Percentiles rank a stretch among this genome's conserved stretches.
These are phyloP conservation scores for Catunica adiposa DNA, from an alignment of 2,329 filamentous ascomycete genomes.

Conservation along the genomic window DNA sequence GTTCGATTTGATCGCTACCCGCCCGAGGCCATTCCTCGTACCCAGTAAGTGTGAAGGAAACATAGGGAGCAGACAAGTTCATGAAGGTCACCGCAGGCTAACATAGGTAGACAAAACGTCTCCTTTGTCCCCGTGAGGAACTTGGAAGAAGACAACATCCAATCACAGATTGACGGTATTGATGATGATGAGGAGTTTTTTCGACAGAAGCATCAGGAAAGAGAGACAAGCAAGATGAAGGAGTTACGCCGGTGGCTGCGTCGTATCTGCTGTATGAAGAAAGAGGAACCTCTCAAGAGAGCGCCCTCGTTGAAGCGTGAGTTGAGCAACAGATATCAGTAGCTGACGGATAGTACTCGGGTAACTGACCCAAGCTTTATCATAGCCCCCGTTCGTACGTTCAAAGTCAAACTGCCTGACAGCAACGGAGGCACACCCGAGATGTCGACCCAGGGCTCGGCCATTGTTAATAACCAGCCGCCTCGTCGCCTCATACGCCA, in stretches of 20 bases:
- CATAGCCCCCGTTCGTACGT: slow-evolving; percentile 10
- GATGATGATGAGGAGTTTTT: slow-evolving; percentile 13
- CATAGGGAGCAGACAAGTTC: background rate
- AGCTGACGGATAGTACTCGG: background rate
- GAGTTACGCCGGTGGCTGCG: slow-evolving; percentile 6
- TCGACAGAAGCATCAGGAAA: background rate
- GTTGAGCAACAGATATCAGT: background rate
- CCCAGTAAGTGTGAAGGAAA: slow-evolving; percentile 4
- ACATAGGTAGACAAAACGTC: slow-evolving; percentile 6
- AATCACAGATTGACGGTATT: slow-evolving; percentile 8
- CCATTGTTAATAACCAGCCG: slow-evolving; percentile 4
- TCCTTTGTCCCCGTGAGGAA: slow-evolving; percentile 9
- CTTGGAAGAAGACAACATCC: slow-evolving; percentile 1
- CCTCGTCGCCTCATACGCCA: slow-evolving; percentile 11
- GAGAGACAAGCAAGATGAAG: background rate
- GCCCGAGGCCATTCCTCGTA: slow-evolving; percentile 12
- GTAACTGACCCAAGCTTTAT: background rate
- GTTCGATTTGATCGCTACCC: slow-evolving; percentile 13
- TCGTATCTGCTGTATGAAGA: slow-evolving; percentile 12
- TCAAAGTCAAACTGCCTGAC: slow-evolving; percentile 11
- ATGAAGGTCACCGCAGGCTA: no score
- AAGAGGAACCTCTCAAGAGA: background rate
- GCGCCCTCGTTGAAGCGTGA: slow-evolving; percentile 8
- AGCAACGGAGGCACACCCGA: slow-evolving; percentile 2
- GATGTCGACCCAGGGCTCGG: slow-evolving; percentile 9